These are phyloP conservation scores for Pelargonium australe DNA, from an alignment of 441 rosid genomes.

Conservation along the genomic window DNA sequence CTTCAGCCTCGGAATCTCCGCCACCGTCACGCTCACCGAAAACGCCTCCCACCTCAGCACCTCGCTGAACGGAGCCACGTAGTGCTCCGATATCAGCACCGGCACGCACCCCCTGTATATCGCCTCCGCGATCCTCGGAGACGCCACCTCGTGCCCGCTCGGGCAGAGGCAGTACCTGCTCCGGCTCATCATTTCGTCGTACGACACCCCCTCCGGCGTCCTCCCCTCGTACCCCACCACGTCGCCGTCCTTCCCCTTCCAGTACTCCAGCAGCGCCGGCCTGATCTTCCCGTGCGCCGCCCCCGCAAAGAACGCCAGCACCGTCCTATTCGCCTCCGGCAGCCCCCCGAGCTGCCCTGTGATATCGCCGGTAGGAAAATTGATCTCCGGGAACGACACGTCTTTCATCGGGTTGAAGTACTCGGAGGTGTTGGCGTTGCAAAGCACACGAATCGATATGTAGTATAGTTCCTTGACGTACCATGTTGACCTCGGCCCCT, in stretches of 20 bases:
- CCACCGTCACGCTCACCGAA: slow-evolving; percentile 54
- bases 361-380: slow-evolving; percentile 51
- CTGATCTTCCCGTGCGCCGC: slow-evolving; percentile 86
- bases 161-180: slow-evolving; percentile 85
- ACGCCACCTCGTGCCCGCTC: slow-evolving; percentile 88
- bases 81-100: slow-evolving; percentile 65
- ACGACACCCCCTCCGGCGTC: slow-evolving; percentile 64
- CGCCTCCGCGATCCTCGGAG: slow-evolving; percentile 82
- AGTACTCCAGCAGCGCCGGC: slow-evolving; percentile 64
- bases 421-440: slow-evolving; percentile 91
- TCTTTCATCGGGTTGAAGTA: slow-evolving; percentile 72
- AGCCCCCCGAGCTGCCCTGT: slow-evolving; percentile 62
- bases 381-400: slow-evolving; percentile 71
- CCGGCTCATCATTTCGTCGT: slow-evolving; percentile 60
- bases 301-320: slow-evolving; percentile 87
- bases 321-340: slow-evolving; percentile 56
- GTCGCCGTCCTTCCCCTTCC: slow-evolving; percentile 78
- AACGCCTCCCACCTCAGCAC: slow-evolving; percentile 76
- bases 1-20: slow-evolving; percentile 67
- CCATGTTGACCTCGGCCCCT: slow-evolving; percentile 75
- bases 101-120: slow-evolving; percentile 77
- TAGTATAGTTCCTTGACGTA: slow-evolving; percentile 47
- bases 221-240: slow-evolving; percentile 47
- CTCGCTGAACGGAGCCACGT: slow-evolving; percentile 78
- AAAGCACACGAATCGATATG: slow-evolving; percentile 75